Percentiles rank a stretch among this genome's conserved stretches.
phyloP scores from a whole-genome alignment of 192 early-diverging fungal species.

The Backusella tarrabulga region DNA sequence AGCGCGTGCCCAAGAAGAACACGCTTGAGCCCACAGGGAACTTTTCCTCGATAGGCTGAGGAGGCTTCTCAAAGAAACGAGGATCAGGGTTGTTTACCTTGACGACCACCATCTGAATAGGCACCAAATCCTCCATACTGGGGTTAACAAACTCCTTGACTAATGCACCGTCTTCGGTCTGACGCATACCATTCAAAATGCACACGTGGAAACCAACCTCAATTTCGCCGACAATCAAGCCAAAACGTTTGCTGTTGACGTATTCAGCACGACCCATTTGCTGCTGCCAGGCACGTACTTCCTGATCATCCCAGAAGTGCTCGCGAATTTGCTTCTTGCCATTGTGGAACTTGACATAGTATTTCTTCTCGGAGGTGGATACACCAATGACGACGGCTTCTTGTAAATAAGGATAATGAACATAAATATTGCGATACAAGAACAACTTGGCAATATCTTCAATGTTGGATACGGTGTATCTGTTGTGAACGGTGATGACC shows the following conservation, averaged over 20 bases:
- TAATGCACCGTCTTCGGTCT: constrained; percentile 66
- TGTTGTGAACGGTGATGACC: constrained; percentile 59
- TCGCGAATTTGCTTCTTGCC: constrained; percentile 47
- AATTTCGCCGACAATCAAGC: constrained; percentile 65
- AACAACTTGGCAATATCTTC: constrained; percentile 56
- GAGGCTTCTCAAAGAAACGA: constrained; percentile 69
- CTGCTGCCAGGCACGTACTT: constrained; percentile 55
- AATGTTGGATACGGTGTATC: constrained; percentile 46
- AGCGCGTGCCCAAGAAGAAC: constrained; percentile 76
- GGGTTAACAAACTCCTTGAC: constrained; percentile 68
- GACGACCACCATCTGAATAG: constrained; percentile 62
- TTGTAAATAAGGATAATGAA: constrained; percentile 86
- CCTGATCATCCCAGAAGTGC: constrained; percentile 40
- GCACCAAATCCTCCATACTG: constrained; percentile 43
- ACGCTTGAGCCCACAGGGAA: constrained; percentile 69
- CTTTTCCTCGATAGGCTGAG: constrained; percentile 65
- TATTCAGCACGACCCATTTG: constrained; percentile 57
- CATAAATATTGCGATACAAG: constrained; percentile 61
- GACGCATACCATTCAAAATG: constrained; percentile 63
- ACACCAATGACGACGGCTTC: constrained; percentile 78
- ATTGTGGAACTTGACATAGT: constrained; percentile 49
- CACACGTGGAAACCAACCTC: constrained; percentile 57
- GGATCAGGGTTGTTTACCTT: constrained; percentile 63
- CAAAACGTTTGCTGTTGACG: constrained; percentile 69
- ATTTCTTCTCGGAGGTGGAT: constrained; percentile 64